These are phyloP conservation scores for Fomitopsis palustris DNA, from an alignment of 1,284 basidiomycete genomes.

Conservation along the genomic window DNA sequence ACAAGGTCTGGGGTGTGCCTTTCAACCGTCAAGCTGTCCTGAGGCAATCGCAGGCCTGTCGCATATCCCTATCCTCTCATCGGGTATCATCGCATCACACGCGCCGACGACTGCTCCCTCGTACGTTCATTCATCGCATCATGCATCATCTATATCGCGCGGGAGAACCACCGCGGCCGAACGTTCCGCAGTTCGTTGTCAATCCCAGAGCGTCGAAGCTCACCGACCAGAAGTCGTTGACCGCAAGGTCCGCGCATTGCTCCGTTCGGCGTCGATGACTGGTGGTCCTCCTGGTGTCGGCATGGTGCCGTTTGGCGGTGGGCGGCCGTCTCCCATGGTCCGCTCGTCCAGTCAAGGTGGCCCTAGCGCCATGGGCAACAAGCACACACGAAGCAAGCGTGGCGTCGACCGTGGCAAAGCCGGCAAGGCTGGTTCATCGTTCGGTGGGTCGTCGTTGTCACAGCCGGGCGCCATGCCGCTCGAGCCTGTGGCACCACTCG, in stretches of 20 bases:
- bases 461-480: slow-evolving; percentile 21
- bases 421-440: slow-evolving; percentile 33
- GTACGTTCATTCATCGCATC: too few species aligned
- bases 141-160: too few species aligned
- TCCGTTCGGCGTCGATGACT: slow-evolving; percentile 34
- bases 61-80: too few species aligned
- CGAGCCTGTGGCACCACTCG: slow-evolving; percentile 76
- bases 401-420: slow-evolving; percentile 56
- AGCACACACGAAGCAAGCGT: slow-evolving; percentile 70
- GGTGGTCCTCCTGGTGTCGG: slow-evolving; percentile 30
- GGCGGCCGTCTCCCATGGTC: slow-evolving; percentile 55
- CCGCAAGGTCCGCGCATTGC: too few species aligned
- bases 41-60: too few species aligned
- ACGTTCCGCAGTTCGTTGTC: slow-evolving; percentile 48
- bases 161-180: too few species aligned
- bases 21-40: too few species aligned
- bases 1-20: too few species aligned
- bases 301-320: slow-evolving; percentile 37
- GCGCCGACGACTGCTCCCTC: too few species aligned
- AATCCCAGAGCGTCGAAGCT: slow-evolving; percentile 79
- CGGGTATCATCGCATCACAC: too few species aligned
- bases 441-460: slow-evolving; percentile 17
- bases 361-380: slow-evolving; percentile 47
- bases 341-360: slow-evolving; percentile 77
- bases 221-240: slow-evolving; percentile 39